Conservation (phyloP, 805 yeast genomes). For the Spencermartinsiella europaea region DNA sequence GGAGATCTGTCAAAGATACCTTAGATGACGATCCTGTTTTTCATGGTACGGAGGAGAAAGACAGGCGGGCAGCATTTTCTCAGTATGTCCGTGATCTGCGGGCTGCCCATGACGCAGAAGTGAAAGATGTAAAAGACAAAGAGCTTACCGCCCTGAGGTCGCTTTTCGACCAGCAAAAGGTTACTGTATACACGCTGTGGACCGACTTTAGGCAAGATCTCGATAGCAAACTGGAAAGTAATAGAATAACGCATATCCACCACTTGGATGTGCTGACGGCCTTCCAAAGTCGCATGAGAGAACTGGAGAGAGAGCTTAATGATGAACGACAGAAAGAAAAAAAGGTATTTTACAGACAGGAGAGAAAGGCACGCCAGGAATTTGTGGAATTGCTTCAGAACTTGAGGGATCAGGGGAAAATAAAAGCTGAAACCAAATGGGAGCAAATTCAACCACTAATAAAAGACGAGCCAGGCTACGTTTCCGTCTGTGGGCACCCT, state of each 20-base stretch:
- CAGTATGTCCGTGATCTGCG: slow-evolving; percentile 43
- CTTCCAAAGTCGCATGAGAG: slow-evolving; percentile 39
- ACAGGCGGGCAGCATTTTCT: slow-evolving; percentile 50
- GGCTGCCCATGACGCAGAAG: slow-evolving; percentile 25
- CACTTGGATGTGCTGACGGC: slow-evolving; percentile 56
- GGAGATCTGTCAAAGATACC: slow-evolving; percentile 52
- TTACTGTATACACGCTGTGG: slow-evolving; percentile 36
- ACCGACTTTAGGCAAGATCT: slow-evolving; percentile 23
- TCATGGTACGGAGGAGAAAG: slow-evolving; percentile 52
- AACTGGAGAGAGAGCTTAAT: slow-evolving; percentile 28
- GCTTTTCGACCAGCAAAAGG: slow-evolving; percentile 12
- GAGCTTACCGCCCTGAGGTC: slow-evolving; percentile 19
- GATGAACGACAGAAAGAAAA: slow-evolving; percentile 27
- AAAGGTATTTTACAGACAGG: slow-evolving; percentile 45
- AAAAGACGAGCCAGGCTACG: slow-evolving; percentile 52
- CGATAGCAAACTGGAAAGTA: slow-evolving; percentile 20
- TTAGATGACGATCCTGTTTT: slow-evolving; percentile 61
- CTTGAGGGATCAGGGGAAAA: slow-evolving; percentile 29
- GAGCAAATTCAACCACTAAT: slow-evolving; percentile 46
- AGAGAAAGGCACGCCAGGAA: slow-evolving; percentile 59
- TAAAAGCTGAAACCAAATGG: slow-evolving; percentile 56
- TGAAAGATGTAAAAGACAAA: slow-evolving; percentile 18
- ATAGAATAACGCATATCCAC: slow-evolving; percentile 33
- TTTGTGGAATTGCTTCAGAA: slow-evolving; percentile 46
- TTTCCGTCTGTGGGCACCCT: slow-evolving; percentile 60